A percentile compares a stretch with the other conserved stretches of the same genome.
These are phyloP conservation scores for Fraxinus quadrangulata DNA, from an alignment of 257 asterid species.

Conservation along the genomic window DNA sequence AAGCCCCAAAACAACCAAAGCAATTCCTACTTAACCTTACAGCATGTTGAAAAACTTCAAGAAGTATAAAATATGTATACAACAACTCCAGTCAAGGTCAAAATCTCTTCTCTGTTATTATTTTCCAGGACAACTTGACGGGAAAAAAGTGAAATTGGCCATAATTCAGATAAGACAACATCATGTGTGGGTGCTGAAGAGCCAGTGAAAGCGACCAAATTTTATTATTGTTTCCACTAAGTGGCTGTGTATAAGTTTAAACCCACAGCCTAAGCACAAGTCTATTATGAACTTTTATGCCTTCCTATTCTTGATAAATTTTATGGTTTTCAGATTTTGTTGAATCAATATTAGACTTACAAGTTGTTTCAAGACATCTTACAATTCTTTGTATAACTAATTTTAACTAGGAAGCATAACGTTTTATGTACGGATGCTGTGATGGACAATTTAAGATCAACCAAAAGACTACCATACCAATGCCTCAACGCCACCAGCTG, in stretches of 20 bases:
- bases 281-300: not conserved
- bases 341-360: not conserved
- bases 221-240: not conserved
- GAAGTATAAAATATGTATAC: not conserved
- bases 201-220: not conserved
- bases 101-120: not conserved
- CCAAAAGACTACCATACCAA: constrained; percentile 50
- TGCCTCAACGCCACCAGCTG: constrained; percentile 87
- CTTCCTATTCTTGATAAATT: not conserved
- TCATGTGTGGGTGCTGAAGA: not conserved
- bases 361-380: not conserved
- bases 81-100: not conserved
- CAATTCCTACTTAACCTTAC: not conserved
- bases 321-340: not conserved
- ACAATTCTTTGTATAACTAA: not conserved
- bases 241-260: not conserved
- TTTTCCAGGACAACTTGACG: not conserved
- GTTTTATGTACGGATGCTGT: not conserved
- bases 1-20: constrained; percentile 10
- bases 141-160: not conserved
- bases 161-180: not conserved
- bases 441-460: constrained; percentile 4
- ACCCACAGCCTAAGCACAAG: not conserved
- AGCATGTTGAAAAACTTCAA: not conserved
- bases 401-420: not conserved